Evolutionary conservation across 1,284 basidiomycete genomes (phyloP).

Genomic region (Cryptococcus sp.): DNA sequence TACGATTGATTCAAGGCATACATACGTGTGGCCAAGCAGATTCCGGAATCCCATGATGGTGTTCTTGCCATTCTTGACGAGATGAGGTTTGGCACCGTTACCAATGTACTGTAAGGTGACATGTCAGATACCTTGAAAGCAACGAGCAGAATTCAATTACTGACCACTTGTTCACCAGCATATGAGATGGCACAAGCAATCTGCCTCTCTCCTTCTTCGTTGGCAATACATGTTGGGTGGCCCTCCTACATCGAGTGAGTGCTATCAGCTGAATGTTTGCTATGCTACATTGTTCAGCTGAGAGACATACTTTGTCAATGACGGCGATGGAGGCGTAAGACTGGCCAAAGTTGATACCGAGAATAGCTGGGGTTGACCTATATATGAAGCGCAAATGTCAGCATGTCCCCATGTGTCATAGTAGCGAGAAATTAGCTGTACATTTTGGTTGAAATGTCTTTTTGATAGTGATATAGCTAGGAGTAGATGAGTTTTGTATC

Average conservation of each 20-base stretch:
- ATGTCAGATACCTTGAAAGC: neutral
- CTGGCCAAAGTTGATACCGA: slow-evolving; percentile 98
- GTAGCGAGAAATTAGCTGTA: neutral
- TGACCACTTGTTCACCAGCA: slow-evolving; percentile 81
- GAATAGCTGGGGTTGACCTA: slow-evolving; percentile 52
- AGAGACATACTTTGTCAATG: slow-evolving; percentile 76
- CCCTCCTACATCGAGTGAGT: slow-evolving; percentile 64
- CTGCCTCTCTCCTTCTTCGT: slow-evolving; percentile 97
- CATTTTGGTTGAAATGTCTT: slow-evolving; percentile 3
- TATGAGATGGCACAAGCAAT: slow-evolving; percentile 94
- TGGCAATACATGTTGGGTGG: slow-evolving; percentile 89
- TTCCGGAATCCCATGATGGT: slow-evolving; percentile 94
- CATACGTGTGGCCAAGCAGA: slow-evolving; percentile 80
- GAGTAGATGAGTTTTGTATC: neutral
- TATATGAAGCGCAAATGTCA: neutral
- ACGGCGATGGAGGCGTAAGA: slow-evolving; percentile 93
- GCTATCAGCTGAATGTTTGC: too few relatives aligned
- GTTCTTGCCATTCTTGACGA: slow-evolving; percentile 92
- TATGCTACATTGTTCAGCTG: neutral
- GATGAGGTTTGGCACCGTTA: slow-evolving; percentile 90
- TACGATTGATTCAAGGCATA: neutral
- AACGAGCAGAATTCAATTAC: slow-evolving; percentile 35
- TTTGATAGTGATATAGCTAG: neutral
- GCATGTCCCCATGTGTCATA: neutral
- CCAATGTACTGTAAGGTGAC: slow-evolving; percentile 77